These are phyloP conservation scores for Pseudogymnoascus sp. DNA, from an alignment of 2,329 filamentous ascomycete species.

Conservation along the genomic window DNA sequence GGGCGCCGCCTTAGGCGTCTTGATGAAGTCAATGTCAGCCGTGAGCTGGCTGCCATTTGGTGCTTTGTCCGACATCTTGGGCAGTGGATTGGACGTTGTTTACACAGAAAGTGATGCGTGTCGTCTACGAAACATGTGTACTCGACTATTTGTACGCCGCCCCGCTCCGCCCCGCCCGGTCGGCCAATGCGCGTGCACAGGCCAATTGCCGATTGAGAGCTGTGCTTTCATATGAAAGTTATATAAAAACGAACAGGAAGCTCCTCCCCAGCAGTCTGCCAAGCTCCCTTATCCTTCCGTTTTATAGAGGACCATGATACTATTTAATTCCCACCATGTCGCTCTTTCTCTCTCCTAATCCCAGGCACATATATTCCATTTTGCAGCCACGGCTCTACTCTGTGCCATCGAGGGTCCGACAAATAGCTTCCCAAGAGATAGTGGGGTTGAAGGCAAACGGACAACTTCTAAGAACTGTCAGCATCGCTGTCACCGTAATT, in stretches of 20 bases:
- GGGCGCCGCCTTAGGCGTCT: constrained; percentile 22
- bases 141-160: constrained; percentile 1
- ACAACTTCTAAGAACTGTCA: no score
- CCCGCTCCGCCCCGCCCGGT: background rate
- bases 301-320: background rate
- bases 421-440: no score
- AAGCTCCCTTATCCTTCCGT: background rate
- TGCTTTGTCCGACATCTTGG: constrained; percentile 36
- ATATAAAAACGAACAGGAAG: background rate
- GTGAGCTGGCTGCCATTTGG: constrained; percentile 11
- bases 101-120: constrained; percentile 2
- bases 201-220: background rate
- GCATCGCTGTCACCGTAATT: background rate
- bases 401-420: no score
- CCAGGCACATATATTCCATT: background rate
- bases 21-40: constrained; percentile 23
- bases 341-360: background rate
- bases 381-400: no score
- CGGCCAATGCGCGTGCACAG: background rate
- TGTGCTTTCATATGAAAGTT: background rate
- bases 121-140: constrained; percentile 6
- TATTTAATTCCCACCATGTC: background rate
- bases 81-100: constrained; percentile 6
- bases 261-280: background rate
- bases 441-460: no score